phyloP scores from a whole-genome alignment of 306 rosid species.

The Argentina anserina region DNA sequence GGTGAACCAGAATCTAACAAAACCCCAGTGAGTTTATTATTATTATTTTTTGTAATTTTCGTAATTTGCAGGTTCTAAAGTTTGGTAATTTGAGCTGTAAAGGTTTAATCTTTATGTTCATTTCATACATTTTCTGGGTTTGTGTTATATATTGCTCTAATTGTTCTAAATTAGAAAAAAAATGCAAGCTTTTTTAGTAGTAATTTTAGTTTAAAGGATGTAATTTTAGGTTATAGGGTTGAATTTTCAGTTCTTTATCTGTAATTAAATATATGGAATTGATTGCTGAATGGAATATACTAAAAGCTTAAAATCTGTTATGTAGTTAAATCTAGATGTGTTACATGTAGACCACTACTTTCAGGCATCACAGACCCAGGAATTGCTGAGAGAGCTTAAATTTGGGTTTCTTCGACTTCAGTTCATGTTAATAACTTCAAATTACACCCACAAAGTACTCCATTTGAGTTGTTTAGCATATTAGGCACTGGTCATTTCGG shows the following conservation, averaged over 20 bases:
- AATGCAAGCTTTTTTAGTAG: background rate
- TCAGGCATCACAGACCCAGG: background rate
- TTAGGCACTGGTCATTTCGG: background rate
- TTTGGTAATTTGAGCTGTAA: constrained; percentile 8
- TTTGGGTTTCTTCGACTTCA: background rate
- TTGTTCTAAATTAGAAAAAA: background rate
- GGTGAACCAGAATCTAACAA: constrained; percentile 26
- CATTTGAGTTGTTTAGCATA: background rate
- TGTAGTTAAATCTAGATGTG: background rate
- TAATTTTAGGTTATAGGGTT: no score
- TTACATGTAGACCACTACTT: background rate
- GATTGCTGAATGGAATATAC: background rate
- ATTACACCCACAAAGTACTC: background rate
- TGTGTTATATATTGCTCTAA: background rate
- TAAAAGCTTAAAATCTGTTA: background rate
- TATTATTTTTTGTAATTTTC: background rate
- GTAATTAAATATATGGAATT: background rate
- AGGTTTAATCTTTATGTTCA: background rate
- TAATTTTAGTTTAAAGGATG: background rate
- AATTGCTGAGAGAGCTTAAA: background rate
- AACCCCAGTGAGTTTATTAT: constrained; percentile 26
- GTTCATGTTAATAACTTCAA: background rate
- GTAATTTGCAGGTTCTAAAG: background rate
- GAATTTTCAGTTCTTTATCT: background rate
- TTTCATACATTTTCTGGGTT: constrained; percentile 6